Evolutionary conservation across 257 asterid species (phyloP).

Genomic region (Galeopsis tetrahit): DNA sequence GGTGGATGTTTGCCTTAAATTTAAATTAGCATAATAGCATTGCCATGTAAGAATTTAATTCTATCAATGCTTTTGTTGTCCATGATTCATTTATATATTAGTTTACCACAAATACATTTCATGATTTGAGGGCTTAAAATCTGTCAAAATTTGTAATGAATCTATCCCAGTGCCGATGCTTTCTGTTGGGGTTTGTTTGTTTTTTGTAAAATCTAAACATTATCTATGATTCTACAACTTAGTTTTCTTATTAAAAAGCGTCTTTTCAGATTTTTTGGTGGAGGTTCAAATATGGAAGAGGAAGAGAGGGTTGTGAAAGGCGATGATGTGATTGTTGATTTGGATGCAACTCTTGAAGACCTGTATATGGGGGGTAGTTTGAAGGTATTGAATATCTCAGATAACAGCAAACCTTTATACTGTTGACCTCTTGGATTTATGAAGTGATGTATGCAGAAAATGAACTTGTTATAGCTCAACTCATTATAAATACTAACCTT

Average conservation of each 20-base stretch:
- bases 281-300: constrained; percentile 81
- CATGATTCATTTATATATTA: neutral
- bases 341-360: constrained; percentile 96
- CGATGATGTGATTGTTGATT: constrained; percentile 87
- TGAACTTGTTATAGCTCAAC: neutral
- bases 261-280: constrained; percentile 77
- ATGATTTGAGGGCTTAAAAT: neutral
- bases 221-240: constrained; percentile 16
- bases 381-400: constrained; percentile 62
- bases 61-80: neutral
- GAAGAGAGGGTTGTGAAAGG: constrained; percentile 93
- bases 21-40: neutral
- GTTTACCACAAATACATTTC: neutral
- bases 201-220: constrained; percentile 26
- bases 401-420: neutral
- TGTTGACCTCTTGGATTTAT: neutral
- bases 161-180: neutral
- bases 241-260: constrained; percentile 33
- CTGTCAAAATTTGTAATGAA: neutral
- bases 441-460: constrained; percentile 5
- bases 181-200: constrained; percentile 1
- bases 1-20: neutral
- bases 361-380: constrained; percentile 90
- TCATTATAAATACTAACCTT: neutral
- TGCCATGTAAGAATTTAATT: constrained; percentile 10